A percentile compares a stretch with the other conserved stretches of the same genome.
Evolutionary conservation across 2,329 filamentous ascomycete species (phyloP).

Genomic region (Aspergillus ustus): DNA sequence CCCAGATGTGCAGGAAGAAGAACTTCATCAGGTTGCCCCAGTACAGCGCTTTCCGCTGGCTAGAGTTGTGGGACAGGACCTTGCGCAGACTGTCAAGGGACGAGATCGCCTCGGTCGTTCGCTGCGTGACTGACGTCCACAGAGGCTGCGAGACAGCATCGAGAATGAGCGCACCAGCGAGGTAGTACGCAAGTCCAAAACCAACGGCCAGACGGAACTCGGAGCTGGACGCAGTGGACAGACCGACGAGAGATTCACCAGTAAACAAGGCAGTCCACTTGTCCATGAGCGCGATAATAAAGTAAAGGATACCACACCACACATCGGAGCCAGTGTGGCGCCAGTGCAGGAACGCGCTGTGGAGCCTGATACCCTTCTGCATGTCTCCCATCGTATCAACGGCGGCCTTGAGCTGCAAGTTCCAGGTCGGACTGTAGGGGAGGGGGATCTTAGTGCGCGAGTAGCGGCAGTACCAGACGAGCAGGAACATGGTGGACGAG

Average conservation of each 20-base stretch:
- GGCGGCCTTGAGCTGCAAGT: slow-evolving; percentile 59
- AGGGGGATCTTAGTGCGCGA: slow-evolving; percentile 48
- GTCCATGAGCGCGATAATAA: slow-evolving; percentile 59
- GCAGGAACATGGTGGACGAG: slow-evolving; percentile 56
- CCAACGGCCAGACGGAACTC: slow-evolving; percentile 54
- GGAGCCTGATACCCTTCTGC: slow-evolving; percentile 59
- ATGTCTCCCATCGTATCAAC: slow-evolving; percentile 58
- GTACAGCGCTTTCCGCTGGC: slow-evolving; percentile 53
- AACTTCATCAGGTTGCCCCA: slow-evolving; percentile 55
- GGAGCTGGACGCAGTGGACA: slow-evolving; percentile 41
- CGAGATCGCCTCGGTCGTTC: slow-evolving; percentile 13
- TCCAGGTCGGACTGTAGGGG: slow-evolving; percentile 61
- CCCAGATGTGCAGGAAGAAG: slow-evolving; percentile 57
- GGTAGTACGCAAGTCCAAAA: slow-evolving; percentile 60
- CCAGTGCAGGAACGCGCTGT: slow-evolving; percentile 63
- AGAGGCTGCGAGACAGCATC: slow-evolving; percentile 47
- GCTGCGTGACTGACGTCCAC: slow-evolving; percentile 15
- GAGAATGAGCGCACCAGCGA: slow-evolving; percentile 60
- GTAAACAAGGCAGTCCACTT: slow-evolving; percentile 57
- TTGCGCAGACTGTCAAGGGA: slow-evolving; percentile 8
- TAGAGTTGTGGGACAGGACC: slow-evolving; percentile 46
- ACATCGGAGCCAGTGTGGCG: slow-evolving; percentile 59
- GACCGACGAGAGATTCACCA: slow-evolving; percentile 48
- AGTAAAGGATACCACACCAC: slow-evolving; percentile 58
- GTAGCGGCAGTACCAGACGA: slow-evolving; percentile 57